Conservation (phyloP, 2,329 filamentous ascomycete species). For the Penicillium freii region DNA sequence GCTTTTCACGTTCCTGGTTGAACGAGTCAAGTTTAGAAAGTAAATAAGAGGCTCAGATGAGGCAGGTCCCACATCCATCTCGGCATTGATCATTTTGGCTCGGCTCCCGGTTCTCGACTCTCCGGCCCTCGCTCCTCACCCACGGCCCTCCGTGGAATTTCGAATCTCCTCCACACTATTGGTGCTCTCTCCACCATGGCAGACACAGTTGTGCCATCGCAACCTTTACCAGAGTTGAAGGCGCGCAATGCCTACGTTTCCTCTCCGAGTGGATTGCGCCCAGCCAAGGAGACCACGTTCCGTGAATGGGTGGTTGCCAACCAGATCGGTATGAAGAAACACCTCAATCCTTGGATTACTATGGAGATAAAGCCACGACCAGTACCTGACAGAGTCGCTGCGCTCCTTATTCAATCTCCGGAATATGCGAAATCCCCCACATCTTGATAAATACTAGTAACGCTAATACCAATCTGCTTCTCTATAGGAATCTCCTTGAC, state of each 20-base stretch:
- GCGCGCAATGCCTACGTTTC: slow-evolving; percentile 46
- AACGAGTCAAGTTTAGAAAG: slow-evolving; percentile 3
- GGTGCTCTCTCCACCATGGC: slow-evolving; percentile 31
- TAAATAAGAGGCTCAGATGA: slow-evolving; percentile 1
- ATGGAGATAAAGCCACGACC: not conserved
- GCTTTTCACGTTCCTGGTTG: slow-evolving; percentile 7
- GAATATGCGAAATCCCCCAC: slow-evolving; percentile 8
- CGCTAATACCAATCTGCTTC: slow-evolving; percentile 19
- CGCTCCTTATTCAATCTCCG: not conserved
- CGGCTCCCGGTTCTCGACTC: not conserved
- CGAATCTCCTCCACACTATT: not conserved
- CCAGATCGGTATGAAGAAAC: slow-evolving; percentile 66
- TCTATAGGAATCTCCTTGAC: slow-evolving; percentile 75
- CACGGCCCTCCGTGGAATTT: not conserved
- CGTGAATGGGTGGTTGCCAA: slow-evolving; percentile 69
- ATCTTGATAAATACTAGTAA: slow-evolving; percentile 3
- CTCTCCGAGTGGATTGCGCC: slow-evolving; percentile 24
- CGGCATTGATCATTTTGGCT: slow-evolving; percentile 2
- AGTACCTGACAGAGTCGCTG: not conserved
- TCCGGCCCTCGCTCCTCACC: not conserved
- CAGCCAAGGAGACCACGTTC: slow-evolving; percentile 41
- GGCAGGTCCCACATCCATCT: slow-evolving; percentile 8
- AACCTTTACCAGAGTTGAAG: slow-evolving; percentile 24
- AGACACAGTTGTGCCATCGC: slow-evolving; percentile 29
- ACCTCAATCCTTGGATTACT: not conserved